Evolutionary conservation across 148 eudicot genomes (phyloP), one percentile per base, ranked within the genome.

Genomic region (Amaranthus palmeri): DNA sequence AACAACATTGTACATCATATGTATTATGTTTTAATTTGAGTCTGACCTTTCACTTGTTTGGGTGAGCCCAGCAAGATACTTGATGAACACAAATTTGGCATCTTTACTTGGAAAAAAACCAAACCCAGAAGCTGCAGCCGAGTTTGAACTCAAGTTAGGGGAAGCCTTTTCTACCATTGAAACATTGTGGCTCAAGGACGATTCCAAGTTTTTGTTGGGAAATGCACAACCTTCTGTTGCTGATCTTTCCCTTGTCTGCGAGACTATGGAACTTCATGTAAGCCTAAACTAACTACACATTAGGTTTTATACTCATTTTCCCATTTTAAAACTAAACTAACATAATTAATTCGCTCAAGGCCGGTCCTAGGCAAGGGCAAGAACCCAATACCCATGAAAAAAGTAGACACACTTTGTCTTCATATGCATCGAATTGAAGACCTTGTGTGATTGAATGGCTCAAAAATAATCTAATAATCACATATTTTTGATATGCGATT

Each of bases 161-260:
- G 43, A 71, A 2, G 72, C 81, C 0, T 65, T 77, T 10, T 73
- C 75, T 3, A 50, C 25, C 3, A 14, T 81, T 3, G 83, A 81
- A 14, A 10, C 51, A 4, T 70, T 43, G 44, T 81, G 83, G 83
- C 81, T 81, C 7, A 72, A 69, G 54, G 74, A 50, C 43, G 45
- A 55, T 3, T 63, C 60, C 7, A 77, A 73, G 12, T 77, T 81
- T 65, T 70, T 81, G 58, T 25, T 77, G 17, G 83, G 83, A 17
- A 3, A 14, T 17, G 81, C 77, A 17, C 72, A 70, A 13, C 83
- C 83, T 3, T 73, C 78, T 42, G 77, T 81, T 3, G 83, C 83
- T 6, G 83, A 81, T 60, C 80, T 81, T 51, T 41, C 63, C n/a
- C 52, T 77, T 60, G 48, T 73, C 36, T 81, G 75, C 81, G 77